A percentile compares a stretch with the other conserved stretches of the same genome.
Conservation (phyloP, 768 basidiomycete genomes). For the Mycena belliarum region DNA sequence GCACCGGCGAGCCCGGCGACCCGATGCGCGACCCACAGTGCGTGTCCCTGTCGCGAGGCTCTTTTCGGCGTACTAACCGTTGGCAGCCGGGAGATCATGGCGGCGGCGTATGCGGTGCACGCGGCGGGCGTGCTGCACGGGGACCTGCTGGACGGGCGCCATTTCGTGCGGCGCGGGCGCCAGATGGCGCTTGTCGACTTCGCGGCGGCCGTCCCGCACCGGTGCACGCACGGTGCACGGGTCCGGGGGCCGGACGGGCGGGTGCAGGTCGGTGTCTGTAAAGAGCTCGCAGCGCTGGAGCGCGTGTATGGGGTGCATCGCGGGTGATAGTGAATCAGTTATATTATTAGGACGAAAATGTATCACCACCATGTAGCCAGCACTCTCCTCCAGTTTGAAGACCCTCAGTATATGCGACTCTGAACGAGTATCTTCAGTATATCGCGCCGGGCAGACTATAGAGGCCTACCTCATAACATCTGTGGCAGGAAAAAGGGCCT, state of each 20-base stretch:
- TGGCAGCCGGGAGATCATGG: constrained; percentile 25
- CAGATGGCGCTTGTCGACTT: constrained; percentile 29
- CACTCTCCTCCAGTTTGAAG: too few species aligned
- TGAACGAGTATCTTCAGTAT: too few species aligned
- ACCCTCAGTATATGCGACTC: too few species aligned
- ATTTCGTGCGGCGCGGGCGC: constrained; percentile 23
- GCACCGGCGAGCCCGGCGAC: constrained; percentile 10
- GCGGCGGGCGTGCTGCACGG: constrained; percentile 24
- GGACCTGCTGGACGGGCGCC: constrained; percentile 23
- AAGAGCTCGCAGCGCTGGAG: constrained; percentile 15
- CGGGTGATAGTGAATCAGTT: background rate
- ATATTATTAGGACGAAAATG: background rate
- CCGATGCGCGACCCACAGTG: constrained; percentile 10
- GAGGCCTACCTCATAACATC: too few species aligned
- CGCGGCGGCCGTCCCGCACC: constrained; percentile 21
- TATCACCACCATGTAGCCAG: too few species aligned
- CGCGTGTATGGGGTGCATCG: constrained; percentile 5
- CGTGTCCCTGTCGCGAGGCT: background rate
- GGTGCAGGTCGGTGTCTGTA: background rate
- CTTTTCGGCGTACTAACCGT: background rate
- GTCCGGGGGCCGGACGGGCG: constrained; percentile 10
- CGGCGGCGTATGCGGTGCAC: constrained; percentile 26
- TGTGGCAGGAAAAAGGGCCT: too few species aligned
- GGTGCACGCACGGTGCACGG: constrained; percentile 12
- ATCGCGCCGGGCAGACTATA: too few species aligned